A percentile compares a stretch with the other conserved stretches of the same genome.
phyloP scores from a whole-genome alignment of 2,329 filamentous ascomycete genomes.

The Didymella lethalis region DNA sequence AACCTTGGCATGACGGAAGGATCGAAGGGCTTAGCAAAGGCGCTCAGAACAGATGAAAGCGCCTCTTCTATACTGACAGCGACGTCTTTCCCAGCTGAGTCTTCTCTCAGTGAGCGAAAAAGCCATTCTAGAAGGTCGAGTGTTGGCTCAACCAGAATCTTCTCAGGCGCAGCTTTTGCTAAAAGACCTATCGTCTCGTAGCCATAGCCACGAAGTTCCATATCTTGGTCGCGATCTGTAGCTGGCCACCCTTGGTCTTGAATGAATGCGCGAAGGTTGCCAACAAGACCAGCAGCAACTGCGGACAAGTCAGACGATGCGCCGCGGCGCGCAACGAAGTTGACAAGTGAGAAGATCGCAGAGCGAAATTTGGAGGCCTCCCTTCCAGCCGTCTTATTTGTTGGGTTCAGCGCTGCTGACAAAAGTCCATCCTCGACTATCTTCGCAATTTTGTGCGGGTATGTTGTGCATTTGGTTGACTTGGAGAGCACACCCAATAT shows the following conservation, averaged over 20 bases:
- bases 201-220: slow-evolving; percentile 76
- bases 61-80: slow-evolving; percentile 90
- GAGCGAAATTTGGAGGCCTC: slow-evolving; percentile 82
- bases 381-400: slow-evolving; percentile 63
- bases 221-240: slow-evolving; percentile 63
- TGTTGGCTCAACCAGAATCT: slow-evolving; percentile 60
- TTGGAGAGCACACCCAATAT: slow-evolving; percentile 79
- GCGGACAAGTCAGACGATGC: slow-evolving; percentile 65
- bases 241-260: slow-evolving; percentile 83
- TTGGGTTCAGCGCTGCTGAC: slow-evolving; percentile 48
- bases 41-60: slow-evolving; percentile 76
- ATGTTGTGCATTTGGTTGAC: slow-evolving; percentile 75
- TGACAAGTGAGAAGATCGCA: slow-evolving; percentile 84
- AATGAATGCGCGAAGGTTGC: slow-evolving; percentile 75
- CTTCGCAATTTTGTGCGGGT: slow-evolving; percentile 71
- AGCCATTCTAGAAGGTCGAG: slow-evolving; percentile 75
- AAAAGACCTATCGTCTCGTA: slow-evolving; percentile 92
- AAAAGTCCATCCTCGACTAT: slow-evolving; percentile 73
- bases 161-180: slow-evolving; percentile 69
- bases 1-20: slow-evolving; percentile 51
- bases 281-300: slow-evolving; percentile 73
- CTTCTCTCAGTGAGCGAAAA: slow-evolving; percentile 81
- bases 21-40: slow-evolving; percentile 59
- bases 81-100: slow-evolving; percentile 75
- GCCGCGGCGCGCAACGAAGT: slow-evolving; percentile 83